Base-by-base conservation (phyloP, 345 rosid species). In the Pistacia atlantica region DNA sequence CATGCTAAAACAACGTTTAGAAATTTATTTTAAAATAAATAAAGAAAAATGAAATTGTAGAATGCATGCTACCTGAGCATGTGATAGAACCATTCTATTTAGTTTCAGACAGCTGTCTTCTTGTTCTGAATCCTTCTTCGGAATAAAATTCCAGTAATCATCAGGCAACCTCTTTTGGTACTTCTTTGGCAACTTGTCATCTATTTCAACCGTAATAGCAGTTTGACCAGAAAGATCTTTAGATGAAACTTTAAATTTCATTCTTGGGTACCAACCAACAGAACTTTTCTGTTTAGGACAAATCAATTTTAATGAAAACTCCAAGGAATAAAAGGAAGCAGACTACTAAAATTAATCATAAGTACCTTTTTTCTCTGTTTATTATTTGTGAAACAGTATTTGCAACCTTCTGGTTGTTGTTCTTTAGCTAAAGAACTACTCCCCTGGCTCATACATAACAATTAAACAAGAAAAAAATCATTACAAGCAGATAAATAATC, bases 131-230 rank as follows among this genome's bases (percentile, higher is more conserved):
- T 89, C 97, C 51, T 75, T 70, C 51, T 75, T 70, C 9, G 91
- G 96, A 52, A 93, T 55, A 69, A 96, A 84, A 59, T 82, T 88
- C 99, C 99, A 96, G 69, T 86, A 96, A 73, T 96, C 99, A 5
- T 86, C 77, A 45, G 77, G 82, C 86, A 63, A 65, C 11, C 75
- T 78, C 83, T 65, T 86, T 57, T 35, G 72, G 8, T 67, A 77
- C 73, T 78, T 92, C 72, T 68, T 71, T 13, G 66, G 79, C 33
- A n/a, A 48, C 11, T 68, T 86, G 65, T 95, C 97, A 16, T 58
- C 78, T 17, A 89, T 86, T 78, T 91, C 98, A 8, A 88, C 96
- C 8, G 88, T 52, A 18, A 96, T 89, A 12, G 89, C 89, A 28
- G 91, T 74, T 83, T 83, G 83, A 56, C 87, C 82, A 33, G 86